These are phyloP conservation scores for Rutstroemia sp. DNA, from an alignment of 2,329 filamentous ascomycete genomes.

Conservation along the genomic window DNA sequence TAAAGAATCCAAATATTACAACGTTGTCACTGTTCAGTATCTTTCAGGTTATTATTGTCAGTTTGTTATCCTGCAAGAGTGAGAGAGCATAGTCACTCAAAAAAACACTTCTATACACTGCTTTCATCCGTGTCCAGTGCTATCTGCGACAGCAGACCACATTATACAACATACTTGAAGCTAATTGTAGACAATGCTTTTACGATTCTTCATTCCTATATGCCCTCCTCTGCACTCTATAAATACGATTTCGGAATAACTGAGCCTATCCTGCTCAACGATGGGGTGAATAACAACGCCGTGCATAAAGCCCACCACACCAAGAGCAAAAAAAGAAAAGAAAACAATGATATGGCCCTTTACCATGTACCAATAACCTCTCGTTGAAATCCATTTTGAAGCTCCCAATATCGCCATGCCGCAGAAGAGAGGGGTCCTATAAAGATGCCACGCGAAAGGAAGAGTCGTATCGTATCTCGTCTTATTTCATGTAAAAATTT, in stretches of 20 bases:
- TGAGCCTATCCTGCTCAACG: constrained; percentile 7
- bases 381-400: not conserved
- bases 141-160: too few relatives aligned
- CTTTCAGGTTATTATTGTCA: too few relatives aligned
- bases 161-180: too few relatives aligned
- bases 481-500: not conserved
- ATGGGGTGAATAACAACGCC: constrained; percentile 10
- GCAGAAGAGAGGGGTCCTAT: not conserved
- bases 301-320: constrained; percentile 7
- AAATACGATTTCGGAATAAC: constrained; percentile 1
- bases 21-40: too few relatives aligned
- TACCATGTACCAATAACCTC: constrained; percentile 12
- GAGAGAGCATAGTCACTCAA: too few relatives aligned
- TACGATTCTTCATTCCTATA: too few relatives aligned
- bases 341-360: constrained; percentile 10
- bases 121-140: too few relatives aligned
- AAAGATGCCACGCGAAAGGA: constrained; percentile 1
- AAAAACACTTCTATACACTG: too few relatives aligned
- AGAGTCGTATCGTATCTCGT: not conserved
- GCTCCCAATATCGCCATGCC: constrained; percentile 11
- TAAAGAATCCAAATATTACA: too few relatives aligned
- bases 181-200: too few relatives aligned
- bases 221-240: constrained; percentile 2
- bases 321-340: not conserved
- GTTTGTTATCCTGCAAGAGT: too few relatives aligned